Base-by-base conservation (phyloP, 2,329 filamentous ascomycete species). In the Colletotrichum lindemuthianum region DNA sequence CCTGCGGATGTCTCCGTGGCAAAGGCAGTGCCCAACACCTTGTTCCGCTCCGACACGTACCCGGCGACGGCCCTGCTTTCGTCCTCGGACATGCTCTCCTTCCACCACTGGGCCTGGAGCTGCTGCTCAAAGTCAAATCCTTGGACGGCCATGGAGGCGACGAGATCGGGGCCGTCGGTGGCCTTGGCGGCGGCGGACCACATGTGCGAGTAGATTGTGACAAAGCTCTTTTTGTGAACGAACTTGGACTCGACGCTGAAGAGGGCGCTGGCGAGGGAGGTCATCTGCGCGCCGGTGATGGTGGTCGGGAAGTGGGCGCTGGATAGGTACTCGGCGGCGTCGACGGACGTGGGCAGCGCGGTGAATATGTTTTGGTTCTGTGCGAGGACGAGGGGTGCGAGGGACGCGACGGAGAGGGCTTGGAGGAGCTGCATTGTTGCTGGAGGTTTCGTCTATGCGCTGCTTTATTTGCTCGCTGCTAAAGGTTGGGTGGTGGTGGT, bases 181-280 rank as follows among this genome's bases (percentile, higher is more conserved):
- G 67, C 66, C 32, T 58, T 58, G 41, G 67, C 67, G 37, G 63
- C 67, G 36, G 66, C 67, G 39, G 66, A 61, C 53, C 49, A 67
- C 39, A 68, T 59, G 63, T 69, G 57, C 13, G 52, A 53, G 49
- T 56, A 51, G 40, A 69, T 59, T 15, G 67, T 64, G 15, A 49
- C 56, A 54, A 49, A 68, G 37, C 50, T 41, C 2, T 49, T 32
- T 40, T 53, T 55, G 52, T 59, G 56, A 44, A 12, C 44, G 49
- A 60, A 69, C 36, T 52, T 55, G 11, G 37, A 24, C 3, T 69
- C 59, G 45, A 66, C 66, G 12, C 61, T 57, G 49, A 59, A 67
- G 32, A 68, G 53, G 5, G 65, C 67, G 24, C 49, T 64, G 13
- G 50, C 56, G 32, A 64, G 56, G 13, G 56, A 60, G 6, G 60